phyloP scores from a whole-genome alignment of 306 rosid genomes.

The Albizia julibrissin region DNA sequence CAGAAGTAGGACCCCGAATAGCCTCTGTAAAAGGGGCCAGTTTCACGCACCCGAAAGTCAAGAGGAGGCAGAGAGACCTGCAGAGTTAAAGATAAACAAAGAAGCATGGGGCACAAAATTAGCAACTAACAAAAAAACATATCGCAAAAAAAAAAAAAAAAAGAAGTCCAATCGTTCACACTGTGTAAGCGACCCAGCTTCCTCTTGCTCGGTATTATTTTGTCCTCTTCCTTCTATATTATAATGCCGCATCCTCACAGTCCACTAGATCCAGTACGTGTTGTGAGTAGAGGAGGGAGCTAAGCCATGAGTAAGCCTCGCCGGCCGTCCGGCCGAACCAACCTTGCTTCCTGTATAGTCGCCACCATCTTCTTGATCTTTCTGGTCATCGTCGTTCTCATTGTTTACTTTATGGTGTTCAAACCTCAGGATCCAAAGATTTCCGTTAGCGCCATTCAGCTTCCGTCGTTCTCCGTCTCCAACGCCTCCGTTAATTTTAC shows the following conservation, averaged over 20 bases:
- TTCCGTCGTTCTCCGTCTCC: conserved; percentile 72
- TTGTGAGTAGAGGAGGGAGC: not conserved
- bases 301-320: conserved; percentile 54
- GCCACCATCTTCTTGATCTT: conserved; percentile 76
- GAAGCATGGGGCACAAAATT: not conserved
- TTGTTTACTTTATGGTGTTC: conserved; percentile 77
- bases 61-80: not conserved
- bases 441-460: conserved; percentile 71
- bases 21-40: not conserved
- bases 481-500: conserved; percentile 76
- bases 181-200: not conserved
- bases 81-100: not conserved
- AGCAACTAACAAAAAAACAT: not conserved
- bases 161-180: not conserved
- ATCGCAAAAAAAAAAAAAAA: not conserved
- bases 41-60: not conserved
- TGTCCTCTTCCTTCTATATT: not conserved
- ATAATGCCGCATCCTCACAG: not conserved
- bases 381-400: conserved; percentile 52
- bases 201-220: not conserved
- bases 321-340: conserved; percentile 76
- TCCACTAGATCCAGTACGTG: not conserved
- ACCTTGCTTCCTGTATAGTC: conserved; percentile 84
- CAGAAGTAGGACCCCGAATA: not conserved
- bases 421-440: conserved; percentile 76